Evolutionary conservation across 768 basidiomycete genomes (phyloP), one percentile per base, ranked within the genome.

Genomic region (Butyriboletus loyo): DNA sequence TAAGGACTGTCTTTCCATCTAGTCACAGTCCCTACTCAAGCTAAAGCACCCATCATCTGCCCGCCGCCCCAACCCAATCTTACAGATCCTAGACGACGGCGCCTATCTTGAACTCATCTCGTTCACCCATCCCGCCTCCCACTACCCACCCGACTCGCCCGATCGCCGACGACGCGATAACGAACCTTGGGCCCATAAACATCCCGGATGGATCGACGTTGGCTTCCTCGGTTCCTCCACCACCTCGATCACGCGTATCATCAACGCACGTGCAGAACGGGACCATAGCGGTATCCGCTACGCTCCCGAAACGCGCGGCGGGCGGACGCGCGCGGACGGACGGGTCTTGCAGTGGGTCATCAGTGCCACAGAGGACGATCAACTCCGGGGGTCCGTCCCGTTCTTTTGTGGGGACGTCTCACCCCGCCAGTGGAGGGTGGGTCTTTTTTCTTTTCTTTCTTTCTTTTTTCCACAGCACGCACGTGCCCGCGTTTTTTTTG

Each of bases 381-480:
- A 48, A 40, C 31, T 57, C 40, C 59, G 67, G 11, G 77, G 77
- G 2, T 58, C 61, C 1, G 65, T 83, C 17, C 87, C 87, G 7
- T 89, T 89, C 62, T 89, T 85, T 66, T 89, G 88, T 59, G 85
- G 85, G 13, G 87, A 89, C 60, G 69, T 87, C 3, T 87, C 86
- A 4, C 80, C 84, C 3, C 71, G 87, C 44, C 56, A 67, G 3
- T 75, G 76, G 66, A 73, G 87, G 66, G 88, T 85, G 58, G 17
- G 80, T 40, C 15, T 13, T 9, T 5, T 7, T 9, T 8, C 10
- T 9, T 17, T 0, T 15, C 9, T 39, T 1, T 19, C 2, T 13
- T 14, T 13, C 21, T 21, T 17, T 17, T n/a, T 34, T 17, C 34
- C 34, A 34, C n/a, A n/a, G n/a, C n/a, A n/a, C n/a, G n/a, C n/a